These are phyloP conservation scores for Hypoxylon sp. DNA, from an alignment of 2,329 filamentous ascomycete species.

Conservation along the genomic window DNA sequence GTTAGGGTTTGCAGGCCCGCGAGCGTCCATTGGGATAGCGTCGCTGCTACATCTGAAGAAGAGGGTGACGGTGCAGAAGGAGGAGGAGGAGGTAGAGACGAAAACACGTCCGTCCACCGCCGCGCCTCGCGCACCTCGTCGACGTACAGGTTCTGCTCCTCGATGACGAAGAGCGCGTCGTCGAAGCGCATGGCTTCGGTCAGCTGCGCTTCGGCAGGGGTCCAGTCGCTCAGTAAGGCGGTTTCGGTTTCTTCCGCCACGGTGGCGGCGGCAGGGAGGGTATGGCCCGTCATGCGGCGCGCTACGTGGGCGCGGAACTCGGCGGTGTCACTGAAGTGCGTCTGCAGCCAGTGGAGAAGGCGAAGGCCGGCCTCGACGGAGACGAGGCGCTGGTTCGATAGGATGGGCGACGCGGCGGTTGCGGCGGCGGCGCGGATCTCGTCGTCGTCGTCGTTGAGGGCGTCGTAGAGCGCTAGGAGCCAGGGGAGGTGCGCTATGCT, in stretches of 20 bases:
- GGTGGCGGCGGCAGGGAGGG: conserved; percentile 20
- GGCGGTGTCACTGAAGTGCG: conserved; percentile 50
- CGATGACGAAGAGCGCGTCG: conserved; percentile 81
- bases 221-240: conserved; percentile 29
- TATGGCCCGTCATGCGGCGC: conserved; percentile 57
- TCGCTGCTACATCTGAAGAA: conserved; percentile 27
- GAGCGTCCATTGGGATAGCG: conserved; percentile 61
- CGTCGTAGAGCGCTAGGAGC: conserved; percentile 77
- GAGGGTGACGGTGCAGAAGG: conserved; percentile 27
- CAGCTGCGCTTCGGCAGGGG: conserved; percentile 55
- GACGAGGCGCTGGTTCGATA: conserved; percentile 57
- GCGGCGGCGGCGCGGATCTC: conserved; percentile 80
- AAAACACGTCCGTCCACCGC: conserved; percentile 72
- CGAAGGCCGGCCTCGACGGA: conserved; percentile 61
- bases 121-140: conserved; percentile 81
- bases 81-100: conserved; percentile 23
- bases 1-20: conserved; percentile 61
- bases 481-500: conserved; percentile 62
- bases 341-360: conserved; percentile 59
- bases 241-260: no score
- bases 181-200: conserved; percentile 64
- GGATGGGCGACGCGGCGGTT: conserved; percentile 58
- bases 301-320: conserved; percentile 57
- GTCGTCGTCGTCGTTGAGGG: conserved; percentile 90
- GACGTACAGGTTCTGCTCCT: conserved; percentile 94